These are phyloP conservation scores for Cercospora janseana DNA, from an alignment of 2,329 filamentous ascomycete species.

Conservation along the genomic window DNA sequence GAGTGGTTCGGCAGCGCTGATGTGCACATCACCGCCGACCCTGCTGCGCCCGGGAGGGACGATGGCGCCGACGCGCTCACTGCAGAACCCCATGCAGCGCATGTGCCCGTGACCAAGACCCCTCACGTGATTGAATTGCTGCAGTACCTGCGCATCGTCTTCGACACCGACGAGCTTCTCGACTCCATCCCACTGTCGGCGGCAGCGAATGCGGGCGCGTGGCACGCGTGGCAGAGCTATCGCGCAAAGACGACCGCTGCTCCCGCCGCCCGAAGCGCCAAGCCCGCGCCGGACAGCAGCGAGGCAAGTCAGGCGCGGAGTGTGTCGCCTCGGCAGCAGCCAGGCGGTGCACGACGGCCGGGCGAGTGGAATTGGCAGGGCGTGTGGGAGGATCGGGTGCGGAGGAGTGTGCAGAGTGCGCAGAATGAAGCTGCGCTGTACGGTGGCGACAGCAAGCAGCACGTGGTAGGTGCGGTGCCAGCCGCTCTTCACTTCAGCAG, in stretches of 20 bases:
- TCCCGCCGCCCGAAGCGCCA: conserved; percentile 20
- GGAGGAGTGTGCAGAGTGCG: conserved; percentile 72
- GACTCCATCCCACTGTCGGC: conserved; percentile 77
- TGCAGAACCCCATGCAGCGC: conserved; percentile 12
- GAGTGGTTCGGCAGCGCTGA: conserved; percentile 64
- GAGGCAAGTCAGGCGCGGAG: conserved; percentile 24
- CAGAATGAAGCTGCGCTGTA: conserved; percentile 77
- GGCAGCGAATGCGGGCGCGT: conserved; percentile 85
- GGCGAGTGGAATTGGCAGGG: conserved; percentile 98
- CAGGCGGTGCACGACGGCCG: conserved; percentile 57
- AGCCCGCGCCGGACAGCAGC: conserved; percentile 17
- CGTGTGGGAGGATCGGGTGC: conserved; percentile 89
- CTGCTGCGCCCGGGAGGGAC: conserved; percentile 9
- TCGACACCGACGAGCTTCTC: conserved; percentile 73
- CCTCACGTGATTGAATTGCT: conserved; percentile 58
- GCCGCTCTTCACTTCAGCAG: background rate
- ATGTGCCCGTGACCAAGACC: background rate
- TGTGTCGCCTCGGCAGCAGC: conserved; percentile 35
- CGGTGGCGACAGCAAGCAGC: conserved; percentile 65
- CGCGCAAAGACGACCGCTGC: conserved; percentile 46
- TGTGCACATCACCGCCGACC: background rate
- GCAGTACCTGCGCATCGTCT: conserved; percentile 76
- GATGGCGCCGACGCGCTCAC: no score
- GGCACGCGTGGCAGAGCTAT: conserved; percentile 86
- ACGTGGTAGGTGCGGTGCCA: conserved; percentile 59